Evolutionary conservation across 192 early-diverging fungal species (phyloP), one percentile per base, ranked within the genome.

Genomic region (Coemansia sp.): DNA sequence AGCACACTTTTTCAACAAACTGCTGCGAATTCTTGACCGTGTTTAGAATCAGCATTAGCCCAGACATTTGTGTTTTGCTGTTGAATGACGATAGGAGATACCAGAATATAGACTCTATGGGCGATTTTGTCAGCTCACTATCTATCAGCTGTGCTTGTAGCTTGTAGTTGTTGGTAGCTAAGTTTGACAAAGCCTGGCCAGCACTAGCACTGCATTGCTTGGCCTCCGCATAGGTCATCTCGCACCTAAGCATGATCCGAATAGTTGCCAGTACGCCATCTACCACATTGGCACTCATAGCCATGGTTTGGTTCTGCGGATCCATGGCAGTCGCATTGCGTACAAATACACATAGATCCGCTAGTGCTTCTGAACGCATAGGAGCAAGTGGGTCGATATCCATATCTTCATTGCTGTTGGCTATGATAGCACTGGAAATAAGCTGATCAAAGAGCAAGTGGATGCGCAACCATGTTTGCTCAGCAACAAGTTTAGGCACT

Each of bases 321-420:
- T 55, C 57, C 72, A 68, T 65, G 5, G 72, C 72, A 16, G 58
- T 48, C 3, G 72, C 57, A 46, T 75, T 75, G 57, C 72, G 72
- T 50, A 57, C 62, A 57, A 57, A 68, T 18, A 53, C 37, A 20
- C 72, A 75, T 30, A 75, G 48, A 11, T 55, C 54, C 1, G 16
- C 30, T 19, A 68, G 72, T 9, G 50, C 61, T 21, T 61, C 50
- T 12, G 42, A 44, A 40, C 45, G 18, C 16, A 19, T 20, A 21
- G 33, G 14, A 15, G 38, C 33, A 5, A 26, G 23, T 13, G 46
- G 40, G 4, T 28, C 41, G 2, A 35, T 50, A 11, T 53, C 38
- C 0, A 16, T 20, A 14, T 31, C 46, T 16, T 23, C 31, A 18
- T 13, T 38, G 20, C 20, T 15, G 5, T 37, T 43, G 14, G 28